Base-by-base conservation (phyloP, 2,329 filamentous ascomycete genomes). In the Ceratocystis variospora region DNA sequence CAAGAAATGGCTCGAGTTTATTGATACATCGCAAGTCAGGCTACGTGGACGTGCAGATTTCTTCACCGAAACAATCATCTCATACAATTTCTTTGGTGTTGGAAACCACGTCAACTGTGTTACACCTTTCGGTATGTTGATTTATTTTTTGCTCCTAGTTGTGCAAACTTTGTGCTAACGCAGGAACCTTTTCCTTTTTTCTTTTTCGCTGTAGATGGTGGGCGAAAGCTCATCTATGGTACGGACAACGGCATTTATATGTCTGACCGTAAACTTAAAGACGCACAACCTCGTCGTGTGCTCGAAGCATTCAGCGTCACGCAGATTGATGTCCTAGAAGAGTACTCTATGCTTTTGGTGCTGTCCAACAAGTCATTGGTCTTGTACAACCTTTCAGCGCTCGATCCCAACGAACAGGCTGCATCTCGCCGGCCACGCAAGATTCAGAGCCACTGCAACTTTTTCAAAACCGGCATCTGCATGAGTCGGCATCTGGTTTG, bases 391-490 rank as follows among this genome's bases (percentile, higher is more conserved):
- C 80, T 96, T 64, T 87, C 93, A 69, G 91, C 90, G 15, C 80
- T 99, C 66, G 93, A 96, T 72, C 83, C 88, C 2, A 88, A 88
- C 69, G 92, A 97, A 72, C 87, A 87, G 63, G 83, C 89, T 44
- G 79, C 92, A 66, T 85, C 85, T 17, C 96, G 94, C 75, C 85
- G 91, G 53, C 90, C 91, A 7, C 93, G 94, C 79, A 96, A 96
- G 80, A 97, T 99, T 70, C 88, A 92, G 76, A 96, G 89, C 72
- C 92, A 96, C 77, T 95, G 93, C 76, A 96, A 93, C 76, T 99
- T 97, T 79, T 99, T 99, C 85, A 96, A 95, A 77, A 89, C 91
- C 19, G 94, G 94, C 48, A 95, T 96, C 72, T 97, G 94, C 73
- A 82, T 96, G 68, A 92, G 94, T 44, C 85, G 94, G 69, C 94